A percentile compares a stretch with the other conserved stretches of the same genome.
These are phyloP conservation scores for Psidium friedrichsthalianum DNA, from an alignment of 345 rosid genomes.

Conservation along the genomic window DNA sequence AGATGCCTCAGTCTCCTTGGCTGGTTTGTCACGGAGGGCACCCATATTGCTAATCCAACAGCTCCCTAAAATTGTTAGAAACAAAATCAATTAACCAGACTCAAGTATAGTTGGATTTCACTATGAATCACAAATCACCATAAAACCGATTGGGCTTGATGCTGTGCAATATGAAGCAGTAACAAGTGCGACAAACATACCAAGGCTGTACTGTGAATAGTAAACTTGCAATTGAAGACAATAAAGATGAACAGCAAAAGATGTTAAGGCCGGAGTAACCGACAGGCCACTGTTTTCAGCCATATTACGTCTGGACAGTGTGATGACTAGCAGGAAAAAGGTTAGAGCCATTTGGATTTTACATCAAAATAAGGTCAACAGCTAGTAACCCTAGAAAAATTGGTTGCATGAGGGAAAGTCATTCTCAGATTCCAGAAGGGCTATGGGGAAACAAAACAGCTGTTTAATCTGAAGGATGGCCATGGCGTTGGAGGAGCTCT, in stretches of 20 bases:
- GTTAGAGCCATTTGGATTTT: background rate
- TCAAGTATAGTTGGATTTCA: background rate
- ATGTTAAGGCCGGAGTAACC: background rate
- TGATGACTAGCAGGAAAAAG: background rate
- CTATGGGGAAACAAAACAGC: background rate
- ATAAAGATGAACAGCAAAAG: background rate
- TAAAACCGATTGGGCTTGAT: background rate
- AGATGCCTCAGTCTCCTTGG: constrained; percentile 61
- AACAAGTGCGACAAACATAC: background rate
- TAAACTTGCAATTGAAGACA: background rate
- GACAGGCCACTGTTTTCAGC: background rate
- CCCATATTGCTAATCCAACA: constrained; percentile 99
- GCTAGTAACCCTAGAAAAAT: background rate
- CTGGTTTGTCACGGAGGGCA: constrained; percentile 83
- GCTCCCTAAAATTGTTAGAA: constrained; percentile 51
- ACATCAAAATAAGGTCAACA: background rate
- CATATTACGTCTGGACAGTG: background rate
- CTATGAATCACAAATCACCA: background rate
- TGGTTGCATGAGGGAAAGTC: background rate
- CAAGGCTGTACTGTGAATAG: background rate
- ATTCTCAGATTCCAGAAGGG: background rate
- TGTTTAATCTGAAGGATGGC: background rate
- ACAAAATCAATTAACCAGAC: constrained; percentile 6
- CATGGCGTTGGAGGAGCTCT: background rate
- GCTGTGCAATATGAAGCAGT: background rate